phyloP scores from a whole-genome alignment of 768 basidiomycete species.

The Pleurotus djamor region DNA sequence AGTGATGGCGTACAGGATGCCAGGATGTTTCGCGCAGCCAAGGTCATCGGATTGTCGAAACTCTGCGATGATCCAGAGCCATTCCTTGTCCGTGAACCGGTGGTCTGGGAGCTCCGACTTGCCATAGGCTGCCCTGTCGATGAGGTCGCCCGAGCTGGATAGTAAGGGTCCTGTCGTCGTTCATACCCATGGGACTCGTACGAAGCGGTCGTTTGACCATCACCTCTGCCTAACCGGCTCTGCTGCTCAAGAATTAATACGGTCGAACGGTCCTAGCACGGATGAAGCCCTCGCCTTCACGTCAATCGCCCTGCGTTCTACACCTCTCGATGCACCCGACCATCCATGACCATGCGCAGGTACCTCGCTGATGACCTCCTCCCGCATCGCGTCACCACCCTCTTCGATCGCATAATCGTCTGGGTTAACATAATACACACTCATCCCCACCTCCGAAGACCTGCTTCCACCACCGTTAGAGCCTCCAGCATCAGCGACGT shows the following conservation, averaged over 20 bases:
- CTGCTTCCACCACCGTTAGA: no score
- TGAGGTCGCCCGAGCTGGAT: not conserved
- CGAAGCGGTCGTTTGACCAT: not conserved
- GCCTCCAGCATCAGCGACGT: no score
- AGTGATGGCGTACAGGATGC: no score
- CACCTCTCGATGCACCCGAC: not conserved
- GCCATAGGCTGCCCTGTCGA: not conserved
- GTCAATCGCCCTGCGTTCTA: not conserved
- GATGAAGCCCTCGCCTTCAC: not conserved
- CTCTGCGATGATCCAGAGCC: not conserved
- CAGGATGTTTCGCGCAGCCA: slow-evolving; percentile 34
- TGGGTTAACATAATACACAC: no score
- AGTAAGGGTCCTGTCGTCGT: not conserved
- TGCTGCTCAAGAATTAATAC: not conserved
- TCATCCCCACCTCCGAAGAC: no score
- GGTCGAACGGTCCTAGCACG: not conserved
- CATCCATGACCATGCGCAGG: not conserved
- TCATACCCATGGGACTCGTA: not conserved
- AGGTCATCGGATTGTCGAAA: not conserved
- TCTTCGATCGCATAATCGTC: no score
- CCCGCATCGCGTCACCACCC: no score
- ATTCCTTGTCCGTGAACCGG: not conserved
- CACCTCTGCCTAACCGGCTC: not conserved
- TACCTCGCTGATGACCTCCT: no score
- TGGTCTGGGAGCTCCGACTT: not conserved